Evolutionary conservation across 176 grass and related monocot genomes (phyloP), one percentile per base, ranked within the genome.

Genomic region (Lolium rigidum): DNA sequence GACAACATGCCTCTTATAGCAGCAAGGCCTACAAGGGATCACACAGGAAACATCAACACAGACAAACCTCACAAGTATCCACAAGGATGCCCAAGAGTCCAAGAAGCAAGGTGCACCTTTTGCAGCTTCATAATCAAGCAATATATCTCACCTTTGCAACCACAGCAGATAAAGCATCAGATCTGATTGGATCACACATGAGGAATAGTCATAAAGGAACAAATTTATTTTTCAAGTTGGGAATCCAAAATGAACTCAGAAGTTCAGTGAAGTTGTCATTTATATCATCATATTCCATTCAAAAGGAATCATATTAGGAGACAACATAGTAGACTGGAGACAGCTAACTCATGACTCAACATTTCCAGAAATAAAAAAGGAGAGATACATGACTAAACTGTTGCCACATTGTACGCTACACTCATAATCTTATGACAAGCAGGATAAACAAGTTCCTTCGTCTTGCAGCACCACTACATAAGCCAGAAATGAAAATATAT

Each of bases 381-480:
- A 35, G 31, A 35, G 31, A 2, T 35, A 35, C 31, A 35, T 35
- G 31, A 35, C 31, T 35, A 35, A 35, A 35, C 31, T 35, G 31
- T 35, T 35, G 31, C 31, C 31, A 35, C 31, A 35, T 35, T 35
- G 31, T 35, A 35, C 31, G 31, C 31, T 35, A 35, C 31, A 35
- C 31, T 35, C 31, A 35, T 35, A 35, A 35, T 35, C 31, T 35
- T 35, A 35, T 35, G 2, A 35, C 2, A 35, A 2, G 31, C 31
- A 35, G 1, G 31, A 35, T 35, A 88, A 74, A 86, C 70, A 50
- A 28, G 54, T 70, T 80, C 1, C n/a, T n/a, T 70, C 52, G 16
- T 49, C 64, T 77, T 78, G 68, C 38, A 90, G 47, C 18, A 82
- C 47, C 39, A 65, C 54, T 84, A 15, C 50, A 85, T 57, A 73